These are phyloP conservation scores for Austroboletus eburneus DNA, from an alignment of 768 basidiomycete species.

Conservation along the genomic window DNA sequence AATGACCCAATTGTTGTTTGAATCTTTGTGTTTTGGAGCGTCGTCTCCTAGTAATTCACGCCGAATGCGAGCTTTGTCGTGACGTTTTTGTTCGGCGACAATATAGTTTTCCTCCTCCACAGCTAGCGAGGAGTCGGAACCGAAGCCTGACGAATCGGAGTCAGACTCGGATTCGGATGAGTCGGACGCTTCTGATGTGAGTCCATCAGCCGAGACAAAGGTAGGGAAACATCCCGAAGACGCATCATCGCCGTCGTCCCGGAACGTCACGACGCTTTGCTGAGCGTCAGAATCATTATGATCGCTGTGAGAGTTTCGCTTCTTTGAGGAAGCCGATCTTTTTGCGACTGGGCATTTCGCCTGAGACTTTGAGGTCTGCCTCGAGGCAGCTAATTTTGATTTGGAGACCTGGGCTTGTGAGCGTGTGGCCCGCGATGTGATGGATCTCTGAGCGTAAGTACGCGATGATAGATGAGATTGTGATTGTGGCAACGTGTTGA, in stretches of 20 bases:
- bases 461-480: slow-evolving; percentile 33
- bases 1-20: slow-evolving; percentile 62
- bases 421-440: slow-evolving; percentile 24
- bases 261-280: slow-evolving; percentile 35
- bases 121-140: slow-evolving; percentile 54
- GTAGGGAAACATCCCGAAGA: slow-evolving; percentile 52
- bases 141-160: slow-evolving; percentile 35
- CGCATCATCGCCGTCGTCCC: slow-evolving; percentile 27
- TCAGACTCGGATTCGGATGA: slow-evolving; percentile 41
- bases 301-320: slow-evolving; percentile 10
- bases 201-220: slow-evolving; percentile 60
- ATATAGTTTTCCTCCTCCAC: slow-evolving; percentile 63
- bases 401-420: slow-evolving; percentile 20
- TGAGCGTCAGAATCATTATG: slow-evolving; percentile 27
- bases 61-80: slow-evolving; percentile 49
- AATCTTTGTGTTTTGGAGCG: slow-evolving; percentile 36
- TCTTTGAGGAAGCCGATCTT: slow-evolving; percentile 18
- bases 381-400: slow-evolving; percentile 32
- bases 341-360: slow-evolving; percentile 35
- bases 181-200: slow-evolving; percentile 47
- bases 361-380: slow-evolving; percentile 35
- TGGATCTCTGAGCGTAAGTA: slow-evolving; percentile 16
- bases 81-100: slow-evolving; percentile 42
- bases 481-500: slow-evolving; percentile 32
- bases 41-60: slow-evolving; percentile 60